These are phyloP conservation scores for Striga hermonthica DNA, from an alignment of 305 asterid species.

Conservation along the genomic window DNA sequence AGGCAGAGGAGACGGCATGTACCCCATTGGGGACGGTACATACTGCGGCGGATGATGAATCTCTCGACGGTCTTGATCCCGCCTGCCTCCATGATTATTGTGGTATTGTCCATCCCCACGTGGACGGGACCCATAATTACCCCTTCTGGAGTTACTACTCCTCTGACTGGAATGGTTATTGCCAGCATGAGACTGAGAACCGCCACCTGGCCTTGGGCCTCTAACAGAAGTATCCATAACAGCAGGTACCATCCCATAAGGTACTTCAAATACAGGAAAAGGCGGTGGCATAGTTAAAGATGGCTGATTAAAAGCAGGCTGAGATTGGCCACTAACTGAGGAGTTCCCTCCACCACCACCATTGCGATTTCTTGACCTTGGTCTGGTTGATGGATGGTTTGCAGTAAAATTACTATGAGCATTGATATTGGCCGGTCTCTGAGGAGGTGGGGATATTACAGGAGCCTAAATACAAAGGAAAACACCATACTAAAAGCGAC, in stretches of 20 bases:
- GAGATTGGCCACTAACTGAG: not conserved
- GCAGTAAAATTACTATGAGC: constrained; percentile 2
- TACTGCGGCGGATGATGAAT: not conserved
- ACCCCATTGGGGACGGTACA: not conserved
- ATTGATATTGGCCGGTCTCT: constrained; percentile 45
- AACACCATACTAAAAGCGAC: not conserved
- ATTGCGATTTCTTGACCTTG: not conserved
- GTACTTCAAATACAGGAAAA: not conserved
- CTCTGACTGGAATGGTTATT: not conserved
- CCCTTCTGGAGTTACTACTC: not conserved
- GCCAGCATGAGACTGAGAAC: not conserved
- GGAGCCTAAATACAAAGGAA: constrained; percentile 56
- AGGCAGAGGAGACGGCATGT: not conserved
- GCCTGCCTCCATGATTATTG: constrained; percentile 1
- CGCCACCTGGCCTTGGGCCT: not conserved
- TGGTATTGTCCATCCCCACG: not conserved
- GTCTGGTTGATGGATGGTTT: not conserved
- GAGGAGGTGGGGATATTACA: constrained; percentile 59
- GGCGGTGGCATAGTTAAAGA: not conserved
- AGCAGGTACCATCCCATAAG: not conserved
- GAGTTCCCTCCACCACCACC: not conserved
- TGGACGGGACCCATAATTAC: not conserved
- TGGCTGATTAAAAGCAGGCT: not conserved
- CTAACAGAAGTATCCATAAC: not conserved
- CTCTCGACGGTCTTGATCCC: not conserved